Evolutionary conservation across 495 filamentous ascomycete genomes (phyloP).

Genomic region (Penicillium malachiteum): DNA sequence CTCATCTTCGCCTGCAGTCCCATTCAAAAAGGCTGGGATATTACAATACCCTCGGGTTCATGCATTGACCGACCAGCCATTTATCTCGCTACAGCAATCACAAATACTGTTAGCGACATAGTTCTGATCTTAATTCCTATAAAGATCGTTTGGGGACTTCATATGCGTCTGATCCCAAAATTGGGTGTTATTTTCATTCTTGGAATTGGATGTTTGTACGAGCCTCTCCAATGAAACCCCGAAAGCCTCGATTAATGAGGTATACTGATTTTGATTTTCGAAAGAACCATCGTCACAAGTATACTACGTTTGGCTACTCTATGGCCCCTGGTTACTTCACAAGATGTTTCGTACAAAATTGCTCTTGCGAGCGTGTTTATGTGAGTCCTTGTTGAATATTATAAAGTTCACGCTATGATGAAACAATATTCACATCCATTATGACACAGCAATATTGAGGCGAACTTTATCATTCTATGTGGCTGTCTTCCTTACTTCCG

Average conservation of each 20-base stretch:
- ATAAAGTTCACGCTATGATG: no score
- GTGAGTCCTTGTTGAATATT: neutral
- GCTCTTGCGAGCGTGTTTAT: slow-evolving; percentile 7
- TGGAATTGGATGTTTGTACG: neutral
- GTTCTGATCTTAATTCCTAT: slow-evolving; percentile 37
- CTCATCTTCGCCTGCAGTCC: slow-evolving; percentile 43
- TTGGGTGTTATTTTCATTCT: neutral
- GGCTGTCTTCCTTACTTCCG: slow-evolving; percentile 8
- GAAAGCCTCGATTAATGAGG: no score
- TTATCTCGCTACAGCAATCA: slow-evolving; percentile 36
- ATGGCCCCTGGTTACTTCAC: slow-evolving; percentile 12
- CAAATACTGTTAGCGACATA: slow-evolving; percentile 42
- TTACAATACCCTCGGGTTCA: slow-evolving; percentile 15
- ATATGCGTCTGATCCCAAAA: slow-evolving; percentile 7
- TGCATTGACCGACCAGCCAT: slow-evolving; percentile 33
- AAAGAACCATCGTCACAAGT: slow-evolving; percentile 10
- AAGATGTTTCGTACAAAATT: slow-evolving; percentile 8
- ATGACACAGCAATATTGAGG: slow-evolving; percentile 5
- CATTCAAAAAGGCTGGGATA: slow-evolving; percentile 35
- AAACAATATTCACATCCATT: neutral
- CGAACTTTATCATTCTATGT: slow-evolving; percentile 11
- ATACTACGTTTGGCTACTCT: slow-evolving; percentile 14
- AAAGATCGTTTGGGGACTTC: slow-evolving; percentile 23
- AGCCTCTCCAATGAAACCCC: neutral
- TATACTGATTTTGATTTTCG: neutral